Base-by-base conservation (phyloP, 768 basidiomycete species). In the Suillus subluteus region DNA sequence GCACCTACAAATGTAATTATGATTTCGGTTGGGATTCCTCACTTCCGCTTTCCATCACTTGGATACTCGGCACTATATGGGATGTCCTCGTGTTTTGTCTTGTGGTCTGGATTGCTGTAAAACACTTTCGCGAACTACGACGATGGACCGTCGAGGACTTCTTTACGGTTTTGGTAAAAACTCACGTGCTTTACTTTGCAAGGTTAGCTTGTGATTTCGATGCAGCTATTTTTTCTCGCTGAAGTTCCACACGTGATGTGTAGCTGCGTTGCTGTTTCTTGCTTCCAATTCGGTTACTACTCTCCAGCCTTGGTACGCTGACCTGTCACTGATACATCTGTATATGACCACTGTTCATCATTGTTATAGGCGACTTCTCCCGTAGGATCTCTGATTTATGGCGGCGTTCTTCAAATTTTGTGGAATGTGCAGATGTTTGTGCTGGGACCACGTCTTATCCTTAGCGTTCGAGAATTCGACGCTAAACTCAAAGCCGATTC, bases 381-480 rank as follows among this genome's bases (percentile, higher is more conserved):
- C n/a, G 5, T 23, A 48, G 48, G 48, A 23, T 50, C 48, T 23
- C n/a, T 23, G 12, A 13, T 50, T 13, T 23, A 48, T 13, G 5
- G 48, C n/a, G 48, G n/a, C 2, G 6, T 50, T 23, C 23, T 50
- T 23, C 48, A 50, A 13, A 50, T 50, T 13, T 23, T 50, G 48
- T 23, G 48, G 48, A 50, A 50, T 50, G n/a, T 50, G 48, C 48
- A 50, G n/a, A 23, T 50, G 48, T 50, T 50, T 50, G 48, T 50
- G n/a, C 48, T 50, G 48, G 48, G 48, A 50, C 48, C 48, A 13
- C 48, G n/a, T 2, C 48, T 46, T 21, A 46, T 46, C 44, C 44
- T 46, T 46, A 46, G 44, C 9, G 21, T 46, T n/a, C 44, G 44
- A n/a, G 44, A 21, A 46, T 46, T 46, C 21, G 8, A 46, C 21